Conservation (phyloP, 2,329 filamentous ascomycete species). For the Erysiphe neolycopersici region DNA sequence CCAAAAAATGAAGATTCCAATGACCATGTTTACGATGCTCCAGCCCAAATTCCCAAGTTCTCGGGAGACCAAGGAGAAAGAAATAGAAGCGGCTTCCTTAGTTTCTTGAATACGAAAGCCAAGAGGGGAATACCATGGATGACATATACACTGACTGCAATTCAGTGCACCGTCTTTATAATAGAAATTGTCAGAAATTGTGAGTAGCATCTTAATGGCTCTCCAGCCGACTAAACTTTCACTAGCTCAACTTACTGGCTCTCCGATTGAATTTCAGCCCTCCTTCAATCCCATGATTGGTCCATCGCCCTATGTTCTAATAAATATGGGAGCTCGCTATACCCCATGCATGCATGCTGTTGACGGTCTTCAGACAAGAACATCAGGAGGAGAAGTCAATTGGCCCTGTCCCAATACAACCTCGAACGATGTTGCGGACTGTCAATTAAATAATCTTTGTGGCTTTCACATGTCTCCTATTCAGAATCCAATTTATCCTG, state of each 20-base stretch:
- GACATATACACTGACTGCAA: conserved; percentile 49
- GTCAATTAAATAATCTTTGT: conserved; percentile 55
- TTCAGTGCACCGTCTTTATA: conserved; percentile 69
- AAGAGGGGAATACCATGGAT: conserved; percentile 33
- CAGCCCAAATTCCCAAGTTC: conserved; percentile 10
- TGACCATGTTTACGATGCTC: conserved; percentile 36
- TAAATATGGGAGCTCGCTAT: conserved; percentile 91
- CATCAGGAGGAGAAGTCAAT: conserved; percentile 16
- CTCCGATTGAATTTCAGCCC: conserved; percentile 29
- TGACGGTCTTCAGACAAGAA: conserved; percentile 29
- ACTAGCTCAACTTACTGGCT: conserved; percentile 46
- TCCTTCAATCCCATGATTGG: conserved; percentile 95
- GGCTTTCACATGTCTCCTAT: conserved; percentile 33
- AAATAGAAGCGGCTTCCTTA: conserved; percentile 7
- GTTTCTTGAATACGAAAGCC: conserved; percentile 15
- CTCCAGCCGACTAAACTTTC: background rate
- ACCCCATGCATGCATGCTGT: conserved; percentile 85
- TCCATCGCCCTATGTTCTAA: conserved; percentile 66
- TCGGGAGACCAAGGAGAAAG: conserved; percentile 12
- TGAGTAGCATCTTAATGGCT: conserved; percentile 20
- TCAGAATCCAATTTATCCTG: conserved; percentile 14
- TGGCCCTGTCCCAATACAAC: conserved; percentile 73
- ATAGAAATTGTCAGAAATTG: conserved; percentile 66
- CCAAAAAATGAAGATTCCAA: conserved; percentile 14
- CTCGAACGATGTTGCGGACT: conserved; percentile 28